Evolutionary conservation across 1,284 basidiomycete genomes (phyloP).

Genomic region (Ustilago lituana): DNA sequence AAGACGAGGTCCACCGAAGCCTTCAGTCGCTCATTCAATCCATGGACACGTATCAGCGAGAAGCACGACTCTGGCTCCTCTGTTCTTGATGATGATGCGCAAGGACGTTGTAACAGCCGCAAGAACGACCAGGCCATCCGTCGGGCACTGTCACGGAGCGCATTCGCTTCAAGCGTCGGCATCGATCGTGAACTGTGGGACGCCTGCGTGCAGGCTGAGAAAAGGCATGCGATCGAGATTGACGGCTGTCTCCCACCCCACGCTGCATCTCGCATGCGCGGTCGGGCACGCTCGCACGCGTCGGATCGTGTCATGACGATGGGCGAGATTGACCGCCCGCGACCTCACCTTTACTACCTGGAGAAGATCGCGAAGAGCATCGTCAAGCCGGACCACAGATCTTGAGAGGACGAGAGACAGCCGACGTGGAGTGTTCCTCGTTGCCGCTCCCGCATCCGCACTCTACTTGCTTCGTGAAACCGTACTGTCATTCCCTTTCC

Average conservation of each 20-base stretch:
- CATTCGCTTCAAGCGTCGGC: slow-evolving; percentile 21
- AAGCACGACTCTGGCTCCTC: slow-evolving; percentile 4
- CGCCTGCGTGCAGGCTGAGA: slow-evolving; percentile 46
- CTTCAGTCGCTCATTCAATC: slow-evolving; percentile 15
- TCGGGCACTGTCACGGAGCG: slow-evolving; percentile 12
- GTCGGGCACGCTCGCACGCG: slow-evolving; percentile 12
- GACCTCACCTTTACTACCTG: slow-evolving; percentile 41
- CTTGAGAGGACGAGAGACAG: background rate
- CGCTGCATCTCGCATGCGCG: slow-evolving; percentile 4
- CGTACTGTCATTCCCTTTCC: background rate
- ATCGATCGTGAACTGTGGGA: slow-evolving; percentile 47
- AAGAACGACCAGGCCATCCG: slow-evolving; percentile 29
- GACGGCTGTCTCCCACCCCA: slow-evolving; percentile 21
- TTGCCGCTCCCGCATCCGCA: too few species aligned
- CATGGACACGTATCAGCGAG: slow-evolving; percentile 23
- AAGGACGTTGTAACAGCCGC: slow-evolving; percentile 18
- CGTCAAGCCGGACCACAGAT: slow-evolving; percentile 17
- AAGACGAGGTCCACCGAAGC: slow-evolving; percentile 29
- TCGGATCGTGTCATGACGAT: slow-evolving; percentile 31
- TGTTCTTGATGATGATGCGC: slow-evolving; percentile 7
- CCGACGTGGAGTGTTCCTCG: background rate
- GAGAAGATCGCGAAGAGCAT: slow-evolving; percentile 47
- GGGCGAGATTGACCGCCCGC: slow-evolving; percentile 42
- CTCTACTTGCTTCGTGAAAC: too few species aligned
- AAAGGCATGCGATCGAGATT: slow-evolving; percentile 44